A percentile compares a stretch with the other conserved stretches of the same genome.
Conservation (phyloP, 352 stramenopile species). For the Phytophthora podocarpi region DNA sequence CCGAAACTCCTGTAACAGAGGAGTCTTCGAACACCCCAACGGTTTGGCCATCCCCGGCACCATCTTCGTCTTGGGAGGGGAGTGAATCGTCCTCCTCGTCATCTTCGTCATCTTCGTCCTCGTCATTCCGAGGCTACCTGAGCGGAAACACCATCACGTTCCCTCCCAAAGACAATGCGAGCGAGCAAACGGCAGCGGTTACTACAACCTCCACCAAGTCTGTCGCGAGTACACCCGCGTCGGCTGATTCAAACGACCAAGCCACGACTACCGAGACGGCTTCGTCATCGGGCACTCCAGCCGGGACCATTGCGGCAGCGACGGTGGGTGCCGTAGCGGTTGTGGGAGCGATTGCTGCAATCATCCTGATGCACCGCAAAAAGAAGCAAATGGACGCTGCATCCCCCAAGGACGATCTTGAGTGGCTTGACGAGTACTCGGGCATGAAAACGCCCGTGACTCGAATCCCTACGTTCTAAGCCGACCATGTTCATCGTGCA, state of each 20-base stretch:
- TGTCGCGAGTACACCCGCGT: conserved; percentile 2
- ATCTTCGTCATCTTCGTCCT: conserved; percentile 13
- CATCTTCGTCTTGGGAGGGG: conserved; percentile 9
- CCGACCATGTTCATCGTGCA: not conserved
- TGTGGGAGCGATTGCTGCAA: conserved; percentile 28
- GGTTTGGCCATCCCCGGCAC: not conserved
- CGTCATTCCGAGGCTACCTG: conserved; percentile 1
- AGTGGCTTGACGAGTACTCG: conserved; percentile 17
- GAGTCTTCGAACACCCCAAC: not conserved
- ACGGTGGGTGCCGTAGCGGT: conserved; percentile 26
- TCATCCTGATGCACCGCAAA: conserved; percentile 57
- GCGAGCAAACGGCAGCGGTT: not conserved
- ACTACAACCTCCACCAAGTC: conserved; percentile 17
- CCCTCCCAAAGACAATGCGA: conserved; percentile 9
- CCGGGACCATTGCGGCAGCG: conserved; percentile 16
- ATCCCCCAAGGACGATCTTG: conserved; percentile 33
- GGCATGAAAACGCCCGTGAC: conserved; percentile 36
- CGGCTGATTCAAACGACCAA: conserved; percentile 5
- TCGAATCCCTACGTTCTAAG: conserved; percentile 44
- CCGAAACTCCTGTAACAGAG: conserved; percentile 1
- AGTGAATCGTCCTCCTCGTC: conserved; percentile 11
- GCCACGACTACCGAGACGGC: conserved; percentile 14
- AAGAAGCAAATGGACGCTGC: conserved; percentile 50
- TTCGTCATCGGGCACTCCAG: not conserved
- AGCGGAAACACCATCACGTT: conserved; percentile 24